Evolutionary conservation across 257 asterid species (phyloP).

Genomic region (Mitragyna speciosa): DNA sequence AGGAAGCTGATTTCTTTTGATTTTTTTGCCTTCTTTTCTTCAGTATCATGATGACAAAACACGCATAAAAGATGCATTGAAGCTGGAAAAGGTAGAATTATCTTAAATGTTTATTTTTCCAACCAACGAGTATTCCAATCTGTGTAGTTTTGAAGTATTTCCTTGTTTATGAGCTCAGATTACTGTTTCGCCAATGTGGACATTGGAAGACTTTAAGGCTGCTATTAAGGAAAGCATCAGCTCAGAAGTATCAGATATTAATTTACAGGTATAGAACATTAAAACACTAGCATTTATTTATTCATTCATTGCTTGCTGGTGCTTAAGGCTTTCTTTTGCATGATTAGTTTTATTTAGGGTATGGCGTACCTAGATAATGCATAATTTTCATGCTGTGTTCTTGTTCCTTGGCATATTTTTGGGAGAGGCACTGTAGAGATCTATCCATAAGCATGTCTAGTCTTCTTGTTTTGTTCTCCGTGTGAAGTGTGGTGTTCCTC

Average conservation of each 20-base stretch:
- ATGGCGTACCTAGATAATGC: background rate
- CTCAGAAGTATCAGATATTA: slow-evolving; percentile 63
- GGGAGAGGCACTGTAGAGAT: background rate
- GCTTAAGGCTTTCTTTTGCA: background rate
- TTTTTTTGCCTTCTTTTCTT: slow-evolving; percentile 12
- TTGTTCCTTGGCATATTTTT: background rate
- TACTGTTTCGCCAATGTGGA: slow-evolving; percentile 62
- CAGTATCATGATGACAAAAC: slow-evolving; percentile 88
- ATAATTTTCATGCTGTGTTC: background rate
- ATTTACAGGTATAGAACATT: slow-evolving; percentile 59
- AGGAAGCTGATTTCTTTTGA: background rate
- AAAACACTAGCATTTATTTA: background rate
- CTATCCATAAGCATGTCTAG: background rate
- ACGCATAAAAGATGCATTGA: slow-evolving; percentile 67
- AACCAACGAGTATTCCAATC: background rate
- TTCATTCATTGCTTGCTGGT: background rate
- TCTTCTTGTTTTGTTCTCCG: background rate
- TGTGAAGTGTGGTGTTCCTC: background rate
- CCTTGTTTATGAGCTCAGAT: slow-evolving; percentile 38
- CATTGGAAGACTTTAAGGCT: slow-evolving; percentile 73
- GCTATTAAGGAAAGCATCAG: slow-evolving; percentile 46
- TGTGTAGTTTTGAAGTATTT: slow-evolving; percentile 1
- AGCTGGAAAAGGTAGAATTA: slow-evolving; percentile 64
- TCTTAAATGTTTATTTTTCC: slow-evolving; percentile 13
- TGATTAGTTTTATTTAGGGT: background rate